Percentiles rank a stretch among this genome's conserved stretches.
These are phyloP conservation scores for Nemania diffusa DNA, from an alignment of 2,329 filamentous ascomycete genomes.

Conservation along the genomic window DNA sequence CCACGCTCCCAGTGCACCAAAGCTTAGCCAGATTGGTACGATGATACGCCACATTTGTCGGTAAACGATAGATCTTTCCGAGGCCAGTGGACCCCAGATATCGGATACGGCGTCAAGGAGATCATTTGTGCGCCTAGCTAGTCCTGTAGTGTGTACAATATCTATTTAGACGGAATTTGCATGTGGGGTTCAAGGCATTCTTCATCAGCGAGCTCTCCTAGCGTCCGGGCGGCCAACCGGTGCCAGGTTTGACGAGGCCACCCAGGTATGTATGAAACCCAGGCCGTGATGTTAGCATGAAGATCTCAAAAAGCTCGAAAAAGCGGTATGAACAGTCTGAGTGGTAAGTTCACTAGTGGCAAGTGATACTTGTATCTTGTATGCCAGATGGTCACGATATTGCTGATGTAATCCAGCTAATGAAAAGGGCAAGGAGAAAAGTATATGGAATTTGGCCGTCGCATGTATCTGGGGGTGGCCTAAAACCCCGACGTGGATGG, in stretches of 20 bases:
- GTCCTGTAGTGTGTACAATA: constrained; percentile 2
- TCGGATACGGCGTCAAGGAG: constrained; percentile 19
- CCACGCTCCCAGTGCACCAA: constrained; percentile 28
- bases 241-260: neutral
- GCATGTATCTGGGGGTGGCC: constrained; percentile 18
- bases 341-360: neutral
- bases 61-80: constrained; percentile 33
- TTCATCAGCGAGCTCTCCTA: neutral
- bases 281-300: neutral
- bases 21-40: constrained; percentile 25
- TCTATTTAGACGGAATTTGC: constrained; percentile 15
- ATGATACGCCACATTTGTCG: constrained; percentile 24
- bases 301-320: neutral
- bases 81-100: constrained; percentile 27
- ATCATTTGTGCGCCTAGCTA: neutral
- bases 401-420: neutral
- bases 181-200: constrained; percentile 8
- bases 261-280: neutral
- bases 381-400: neutral
- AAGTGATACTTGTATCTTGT: neutral
- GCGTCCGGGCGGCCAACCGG: neutral
- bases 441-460: constrained; percentile 7
- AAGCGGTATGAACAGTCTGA: neutral
- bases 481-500: constrained; percentile 13
- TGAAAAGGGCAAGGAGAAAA: neutral